A percentile compares a stretch with the other conserved stretches of the same genome.
Evolutionary conservation across 257 asterid genomes (phyloP).

Genomic region (Thymus mandschuricus): DNA sequence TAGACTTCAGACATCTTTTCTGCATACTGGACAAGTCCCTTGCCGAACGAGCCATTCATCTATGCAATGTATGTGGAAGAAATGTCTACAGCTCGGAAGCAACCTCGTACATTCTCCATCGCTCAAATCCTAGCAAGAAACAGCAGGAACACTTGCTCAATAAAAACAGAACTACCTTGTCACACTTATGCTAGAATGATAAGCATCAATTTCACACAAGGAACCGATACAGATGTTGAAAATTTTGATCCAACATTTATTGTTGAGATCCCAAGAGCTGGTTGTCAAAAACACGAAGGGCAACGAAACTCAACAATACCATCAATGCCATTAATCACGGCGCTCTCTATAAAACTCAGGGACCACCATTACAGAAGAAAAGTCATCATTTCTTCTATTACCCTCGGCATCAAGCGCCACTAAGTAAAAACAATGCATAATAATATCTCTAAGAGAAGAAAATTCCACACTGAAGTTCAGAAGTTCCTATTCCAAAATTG

Average conservation of each 20-base stretch:
- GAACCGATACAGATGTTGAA: neutral
- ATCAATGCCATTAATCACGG: conserved; percentile 17
- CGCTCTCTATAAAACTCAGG: conserved; percentile 12
- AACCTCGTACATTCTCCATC: conserved; percentile 58
- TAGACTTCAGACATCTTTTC: conserved; percentile 51
- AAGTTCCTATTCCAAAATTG: neutral
- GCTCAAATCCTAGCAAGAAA: conserved; percentile 60
- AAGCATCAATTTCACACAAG: conserved; percentile 2
- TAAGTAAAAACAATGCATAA: neutral
- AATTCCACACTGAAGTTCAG: neutral
- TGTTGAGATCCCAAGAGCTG: neutral
- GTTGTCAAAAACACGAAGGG: too few relatives aligned
- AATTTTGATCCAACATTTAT: neutral
- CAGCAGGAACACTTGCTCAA: neutral
- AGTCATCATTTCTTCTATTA: neutral
- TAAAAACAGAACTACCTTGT: neutral
- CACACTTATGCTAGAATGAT: neutral
- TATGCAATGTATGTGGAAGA: conserved; percentile 69
- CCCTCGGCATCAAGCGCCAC: neutral
- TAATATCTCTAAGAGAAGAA: neutral
- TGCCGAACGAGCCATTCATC: conserved; percentile 83
- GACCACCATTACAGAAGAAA: conserved; percentile 2
- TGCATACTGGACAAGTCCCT: conserved; percentile 81
- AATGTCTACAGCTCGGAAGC: conserved; percentile 71
- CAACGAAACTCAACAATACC: neutral